Percentiles rank a stretch among this genome's conserved stretches.
Evolutionary conservation across 2,329 filamentous ascomycete species (phyloP).

Genomic region (Colletotrichum sp.): DNA sequence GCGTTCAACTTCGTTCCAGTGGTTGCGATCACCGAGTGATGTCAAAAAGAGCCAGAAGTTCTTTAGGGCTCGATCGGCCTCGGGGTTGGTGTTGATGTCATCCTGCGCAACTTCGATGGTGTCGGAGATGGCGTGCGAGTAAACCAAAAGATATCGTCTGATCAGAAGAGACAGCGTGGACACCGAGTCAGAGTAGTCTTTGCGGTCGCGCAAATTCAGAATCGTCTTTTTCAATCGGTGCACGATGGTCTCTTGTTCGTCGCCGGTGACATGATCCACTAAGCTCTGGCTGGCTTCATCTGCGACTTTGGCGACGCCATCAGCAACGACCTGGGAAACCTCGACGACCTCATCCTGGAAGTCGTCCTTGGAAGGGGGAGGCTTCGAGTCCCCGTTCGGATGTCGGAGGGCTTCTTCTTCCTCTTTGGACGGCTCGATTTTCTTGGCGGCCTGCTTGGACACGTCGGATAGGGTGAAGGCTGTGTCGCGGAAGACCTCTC

Average conservation of each 20-base stretch:
- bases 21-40: conserved; percentile 75
- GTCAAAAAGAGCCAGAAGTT: conserved; percentile 84
- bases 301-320: conserved; percentile 58
- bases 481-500: conserved; percentile 87
- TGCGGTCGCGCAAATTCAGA: conserved; percentile 73
- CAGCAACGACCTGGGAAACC: conserved; percentile 57
- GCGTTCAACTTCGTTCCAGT: conserved; percentile 78
- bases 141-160: conserved; percentile 77
- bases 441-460: conserved; percentile 75
- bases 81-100: conserved; percentile 75
- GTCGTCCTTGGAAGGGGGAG: conserved; percentile 64
- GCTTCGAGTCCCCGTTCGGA: conserved; percentile 28
- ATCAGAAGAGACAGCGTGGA: conserved; percentile 78
- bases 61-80: conserved; percentile 74
- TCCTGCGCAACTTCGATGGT: conserved; percentile 70
- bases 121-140: conserved; percentile 75
- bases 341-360: conserved; percentile 62
- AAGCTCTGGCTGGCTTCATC: conserved; percentile 71
- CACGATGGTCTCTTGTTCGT: conserved; percentile 75
- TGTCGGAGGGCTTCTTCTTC: conserved; percentile 60
- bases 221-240: conserved; percentile 80
- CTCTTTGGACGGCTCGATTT: conserved; percentile 71
- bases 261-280: conserved; percentile 74
- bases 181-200: conserved; percentile 86
- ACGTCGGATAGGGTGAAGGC: conserved; percentile 79